These are phyloP conservation scores for Saccharomycopsis javanensis DNA, from an alignment of 805 yeast species.

Conservation along the genomic window DNA sequence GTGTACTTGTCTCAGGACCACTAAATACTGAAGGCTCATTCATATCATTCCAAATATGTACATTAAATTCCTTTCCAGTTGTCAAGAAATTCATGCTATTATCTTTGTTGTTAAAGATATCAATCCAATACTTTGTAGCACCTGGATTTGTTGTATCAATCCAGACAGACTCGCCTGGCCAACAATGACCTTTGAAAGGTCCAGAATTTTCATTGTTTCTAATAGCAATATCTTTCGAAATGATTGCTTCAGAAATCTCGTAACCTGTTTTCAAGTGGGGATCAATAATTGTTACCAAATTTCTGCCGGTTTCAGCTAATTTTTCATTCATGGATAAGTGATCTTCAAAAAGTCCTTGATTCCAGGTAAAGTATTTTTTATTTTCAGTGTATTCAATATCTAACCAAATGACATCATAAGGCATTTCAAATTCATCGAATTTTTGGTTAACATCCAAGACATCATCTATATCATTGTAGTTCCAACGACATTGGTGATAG, in stretches of 20 bases:
- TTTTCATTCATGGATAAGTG: constrained; percentile 58
- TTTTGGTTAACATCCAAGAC: constrained; percentile 59
- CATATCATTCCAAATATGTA: constrained; percentile 96
- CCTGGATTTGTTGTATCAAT: constrained; percentile 70
- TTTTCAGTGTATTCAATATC: constrained; percentile 86
- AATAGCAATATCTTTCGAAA: constrained; percentile 36
- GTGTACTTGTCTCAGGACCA: constrained; percentile 91
- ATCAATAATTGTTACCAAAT: constrained; percentile 77
- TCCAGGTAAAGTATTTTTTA: constrained; percentile 91
- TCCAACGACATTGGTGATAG: constrained; percentile 97
- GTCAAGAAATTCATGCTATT: constrained; percentile 30
- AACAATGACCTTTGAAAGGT: constrained; percentile 76
- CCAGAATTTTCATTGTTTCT: constrained; percentile 34
- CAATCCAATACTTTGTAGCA: constrained; percentile 52
- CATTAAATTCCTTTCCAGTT: constrained; percentile 46
- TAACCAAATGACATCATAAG: constrained; percentile 89
- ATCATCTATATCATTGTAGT: constrained; percentile 81
- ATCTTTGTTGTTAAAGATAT: constrained; percentile 32
- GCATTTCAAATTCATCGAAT: constrained; percentile 67
- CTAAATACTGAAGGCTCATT: constrained; percentile 92
- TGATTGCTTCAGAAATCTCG: constrained; percentile 46
- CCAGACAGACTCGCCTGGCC: constrained; percentile 98
- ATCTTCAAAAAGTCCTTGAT: constrained; percentile 58
- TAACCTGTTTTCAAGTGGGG: constrained; percentile 81
- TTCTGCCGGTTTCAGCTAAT: constrained; percentile 65